Conservation (phyloP, 345 rosid genomes). For the Cardamine resedifolia region DNA sequence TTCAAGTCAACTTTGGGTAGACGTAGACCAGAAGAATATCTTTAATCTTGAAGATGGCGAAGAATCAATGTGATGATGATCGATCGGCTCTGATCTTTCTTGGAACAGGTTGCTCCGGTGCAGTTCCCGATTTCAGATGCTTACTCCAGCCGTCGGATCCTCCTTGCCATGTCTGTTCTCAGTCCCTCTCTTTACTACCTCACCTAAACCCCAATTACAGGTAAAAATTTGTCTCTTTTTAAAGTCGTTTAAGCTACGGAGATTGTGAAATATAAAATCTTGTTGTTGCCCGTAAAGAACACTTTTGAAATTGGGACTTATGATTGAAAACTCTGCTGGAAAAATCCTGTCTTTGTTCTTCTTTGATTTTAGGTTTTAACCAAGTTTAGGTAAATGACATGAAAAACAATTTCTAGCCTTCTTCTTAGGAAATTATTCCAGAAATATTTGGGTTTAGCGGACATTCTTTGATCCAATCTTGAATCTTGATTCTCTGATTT, state of each 20-base stretch:
- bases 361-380: not conserved
- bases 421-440: not conserved
- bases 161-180: conserved; percentile 78
- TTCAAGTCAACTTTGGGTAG: too few relatives aligned
- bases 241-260: not conserved
- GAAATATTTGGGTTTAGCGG: not conserved
- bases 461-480: conserved; percentile 5
- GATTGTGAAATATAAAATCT: conserved; percentile 3
- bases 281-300: not conserved
- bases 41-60: conserved; percentile 4
- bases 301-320: not conserved
- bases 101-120: conserved; percentile 95
- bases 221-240: conserved; percentile 28
- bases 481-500: conserved; percentile 18
- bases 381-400: not conserved
- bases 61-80: conserved; percentile 22
- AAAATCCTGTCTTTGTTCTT: not conserved
- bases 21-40: conserved; percentile 12
- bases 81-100: conserved; percentile 79
- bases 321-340: conserved; percentile 5
- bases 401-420: not conserved
- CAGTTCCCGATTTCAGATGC: conserved; percentile 86
- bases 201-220: conserved; percentile 87
- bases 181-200: conserved; percentile 62
- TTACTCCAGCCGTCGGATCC: conserved; percentile 90